These are phyloP conservation scores for Danielia oregonensis DNA, from an alignment of 805 yeast species.

Conservation along the genomic window DNA sequence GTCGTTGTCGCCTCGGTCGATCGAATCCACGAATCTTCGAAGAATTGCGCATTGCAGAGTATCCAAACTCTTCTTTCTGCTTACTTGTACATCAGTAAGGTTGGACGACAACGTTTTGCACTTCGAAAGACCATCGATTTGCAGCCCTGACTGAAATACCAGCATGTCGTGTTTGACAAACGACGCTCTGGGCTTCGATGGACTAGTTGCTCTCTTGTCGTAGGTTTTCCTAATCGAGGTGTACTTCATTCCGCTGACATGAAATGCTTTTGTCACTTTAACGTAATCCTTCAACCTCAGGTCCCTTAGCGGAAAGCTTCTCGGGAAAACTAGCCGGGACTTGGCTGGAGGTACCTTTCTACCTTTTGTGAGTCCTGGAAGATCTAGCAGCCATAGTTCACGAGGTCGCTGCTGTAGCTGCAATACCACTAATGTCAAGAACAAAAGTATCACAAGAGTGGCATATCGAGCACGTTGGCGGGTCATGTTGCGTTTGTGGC, in stretches of 20 bases:
- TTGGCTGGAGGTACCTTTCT: no score
- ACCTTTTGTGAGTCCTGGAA: no score
- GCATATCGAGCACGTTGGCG: no score
- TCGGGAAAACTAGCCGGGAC: conserved; percentile 5
- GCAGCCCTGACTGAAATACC: conserved; percentile 2
- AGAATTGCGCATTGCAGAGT: conserved; percentile 1
- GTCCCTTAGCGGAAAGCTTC: conserved; percentile 3
- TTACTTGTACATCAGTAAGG: conserved; percentile 4
- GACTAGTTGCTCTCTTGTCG: no score
- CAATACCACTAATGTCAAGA: no score
- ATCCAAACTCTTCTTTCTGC: conserved; percentile 4
- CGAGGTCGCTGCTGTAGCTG: no score
- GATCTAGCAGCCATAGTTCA: no score
- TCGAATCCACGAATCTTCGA: conserved; percentile 1
- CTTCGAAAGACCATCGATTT: conserved; percentile 3
- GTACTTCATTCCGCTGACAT: conserved; percentile 4
- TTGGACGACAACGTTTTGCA: conserved; percentile 4
- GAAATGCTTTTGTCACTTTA: conserved; percentile 3
- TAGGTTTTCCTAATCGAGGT: no score
- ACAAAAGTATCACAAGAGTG: no score
- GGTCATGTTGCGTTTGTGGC: no score
- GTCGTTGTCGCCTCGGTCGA: conserved; percentile 1
- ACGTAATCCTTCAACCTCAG: conserved; percentile 3
- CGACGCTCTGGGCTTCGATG: no score
- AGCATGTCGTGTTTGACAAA: conserved; percentile 3